Evolutionary conservation across 2,329 filamentous ascomycete genomes (phyloP).

Genomic region (Tothia fuscella): DNA sequence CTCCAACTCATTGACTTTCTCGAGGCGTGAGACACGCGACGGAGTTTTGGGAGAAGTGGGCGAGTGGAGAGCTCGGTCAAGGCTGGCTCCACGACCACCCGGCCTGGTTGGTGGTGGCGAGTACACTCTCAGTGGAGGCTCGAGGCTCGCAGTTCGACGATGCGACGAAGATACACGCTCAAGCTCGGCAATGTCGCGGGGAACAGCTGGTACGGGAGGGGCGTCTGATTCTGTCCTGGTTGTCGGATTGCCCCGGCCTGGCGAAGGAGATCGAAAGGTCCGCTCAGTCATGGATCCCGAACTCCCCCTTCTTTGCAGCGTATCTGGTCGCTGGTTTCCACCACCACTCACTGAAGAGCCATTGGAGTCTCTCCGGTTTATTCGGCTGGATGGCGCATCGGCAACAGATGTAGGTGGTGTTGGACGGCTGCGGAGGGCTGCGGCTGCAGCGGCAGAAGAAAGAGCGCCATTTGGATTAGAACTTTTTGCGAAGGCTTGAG

Average conservation of each 20-base stretch:
- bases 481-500: constrained; percentile 64
- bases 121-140: constrained; percentile 30
- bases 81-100: constrained; percentile 7
- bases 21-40: constrained; percentile 30
- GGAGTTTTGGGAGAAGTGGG: constrained; percentile 24
- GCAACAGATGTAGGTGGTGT: constrained; percentile 68
- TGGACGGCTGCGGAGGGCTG: constrained; percentile 68
- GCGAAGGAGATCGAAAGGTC: constrained; percentile 68
- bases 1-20: constrained; percentile 26
- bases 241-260: constrained; percentile 15
- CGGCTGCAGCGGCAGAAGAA: constrained; percentile 75
- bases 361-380: constrained; percentile 56
- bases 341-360: constrained; percentile 52
- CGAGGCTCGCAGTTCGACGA: constrained; percentile 30
- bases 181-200: constrained; percentile 30
- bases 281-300: constrained; percentile 77
- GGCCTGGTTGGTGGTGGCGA: constrained; percentile 26
- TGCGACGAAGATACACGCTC: constrained; percentile 25
- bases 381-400: constrained; percentile 80
- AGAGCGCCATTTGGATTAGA: constrained; percentile 51
- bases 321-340: constrained; percentile 26
- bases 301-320: constrained; percentile 39
- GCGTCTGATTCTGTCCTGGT: constrained; percentile 28
- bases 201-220: constrained; percentile 68
- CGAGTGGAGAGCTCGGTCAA: constrained; percentile 3